These are phyloP conservation scores for Sporothrix humicola DNA, from an alignment of 2,329 filamentous ascomycete genomes.

Conservation along the genomic window DNA sequence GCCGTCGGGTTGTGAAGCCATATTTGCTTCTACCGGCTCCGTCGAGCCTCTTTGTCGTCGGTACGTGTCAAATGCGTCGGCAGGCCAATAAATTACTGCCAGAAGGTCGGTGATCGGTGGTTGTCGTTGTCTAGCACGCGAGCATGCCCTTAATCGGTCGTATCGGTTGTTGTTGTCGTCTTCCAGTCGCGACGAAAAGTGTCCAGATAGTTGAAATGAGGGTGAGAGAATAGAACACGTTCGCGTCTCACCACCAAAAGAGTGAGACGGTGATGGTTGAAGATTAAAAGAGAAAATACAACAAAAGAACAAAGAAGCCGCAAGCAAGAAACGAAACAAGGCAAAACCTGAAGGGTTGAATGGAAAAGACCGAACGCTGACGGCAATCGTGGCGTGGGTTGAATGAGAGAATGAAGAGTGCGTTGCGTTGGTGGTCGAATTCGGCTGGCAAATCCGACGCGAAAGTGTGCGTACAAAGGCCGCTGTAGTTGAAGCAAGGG, in stretches of 20 bases:
- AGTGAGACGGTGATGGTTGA: constrained; percentile 12
- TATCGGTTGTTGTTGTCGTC: neutral
- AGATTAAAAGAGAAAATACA: constrained; percentile 5
- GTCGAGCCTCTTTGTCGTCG: constrained; percentile 28
- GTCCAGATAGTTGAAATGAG: neutral
- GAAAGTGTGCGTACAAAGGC: constrained; percentile 24
- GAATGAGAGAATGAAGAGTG: neutral
- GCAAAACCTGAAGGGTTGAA: neutral
- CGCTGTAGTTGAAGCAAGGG: constrained; percentile 21
- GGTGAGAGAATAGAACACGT: constrained; percentile 10
- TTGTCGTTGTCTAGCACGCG: constrained; percentile 22
- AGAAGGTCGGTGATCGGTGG: neutral
- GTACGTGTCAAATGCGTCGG: neutral
- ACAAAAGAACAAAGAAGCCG: neutral
- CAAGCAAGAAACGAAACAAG: constrained; percentile 17
- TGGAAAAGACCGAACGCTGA: neutral
- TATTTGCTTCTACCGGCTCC: constrained; percentile 26
- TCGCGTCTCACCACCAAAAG: constrained; percentile 11
- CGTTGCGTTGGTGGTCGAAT: constrained; percentile 22
- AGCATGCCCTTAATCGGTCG: constrained; percentile 15
- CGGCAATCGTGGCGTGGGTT: constrained; percentile 2
- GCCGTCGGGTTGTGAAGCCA: constrained; percentile 36
- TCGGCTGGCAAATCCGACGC: constrained; percentile 28
- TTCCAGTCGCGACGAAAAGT: neutral
- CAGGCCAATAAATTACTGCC: neutral